These are phyloP conservation scores for Vitis labrusca DNA, from an alignment of 164 flowering plant genomes.

Conservation along the genomic window DNA sequence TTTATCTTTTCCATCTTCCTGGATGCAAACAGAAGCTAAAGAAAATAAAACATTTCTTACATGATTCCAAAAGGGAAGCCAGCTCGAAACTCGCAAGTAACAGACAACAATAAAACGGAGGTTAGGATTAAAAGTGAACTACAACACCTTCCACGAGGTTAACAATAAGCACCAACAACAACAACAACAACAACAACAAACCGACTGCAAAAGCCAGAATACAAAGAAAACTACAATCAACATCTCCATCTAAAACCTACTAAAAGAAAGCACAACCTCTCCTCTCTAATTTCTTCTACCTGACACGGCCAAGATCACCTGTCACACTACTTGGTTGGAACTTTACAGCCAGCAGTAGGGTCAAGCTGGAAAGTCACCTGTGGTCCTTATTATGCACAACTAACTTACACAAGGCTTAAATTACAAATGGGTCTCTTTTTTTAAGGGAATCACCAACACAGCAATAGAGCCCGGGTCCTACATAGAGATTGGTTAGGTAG, in stretches of 20 bases:
- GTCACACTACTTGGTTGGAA: constrained; percentile 3
- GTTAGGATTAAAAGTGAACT: no score
- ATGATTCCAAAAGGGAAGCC: no score
- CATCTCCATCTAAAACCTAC: not conserved
- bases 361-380: constrained; percentile 2
- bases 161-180: no score
- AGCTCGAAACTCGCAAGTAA: no score
- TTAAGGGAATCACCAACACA: constrained; percentile 8
- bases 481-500: constrained; percentile 11
- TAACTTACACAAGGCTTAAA: constrained; percentile 9
- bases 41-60: no score
- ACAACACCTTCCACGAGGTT: no score
- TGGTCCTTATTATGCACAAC: constrained; percentile 11
- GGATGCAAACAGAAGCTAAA: no score
- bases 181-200: not conserved
- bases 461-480: constrained; percentile 11
- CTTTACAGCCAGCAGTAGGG: not conserved
- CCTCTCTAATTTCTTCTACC: no score
- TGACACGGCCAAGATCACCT: no score
- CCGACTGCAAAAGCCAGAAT: not conserved
- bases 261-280: not conserved
- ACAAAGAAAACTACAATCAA: not conserved
- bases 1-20: no score
- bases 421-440: constrained; percentile 12
- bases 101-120: no score